Conservation (phyloP, 345 rosid genomes). For the Sonneratia alba region DNA sequence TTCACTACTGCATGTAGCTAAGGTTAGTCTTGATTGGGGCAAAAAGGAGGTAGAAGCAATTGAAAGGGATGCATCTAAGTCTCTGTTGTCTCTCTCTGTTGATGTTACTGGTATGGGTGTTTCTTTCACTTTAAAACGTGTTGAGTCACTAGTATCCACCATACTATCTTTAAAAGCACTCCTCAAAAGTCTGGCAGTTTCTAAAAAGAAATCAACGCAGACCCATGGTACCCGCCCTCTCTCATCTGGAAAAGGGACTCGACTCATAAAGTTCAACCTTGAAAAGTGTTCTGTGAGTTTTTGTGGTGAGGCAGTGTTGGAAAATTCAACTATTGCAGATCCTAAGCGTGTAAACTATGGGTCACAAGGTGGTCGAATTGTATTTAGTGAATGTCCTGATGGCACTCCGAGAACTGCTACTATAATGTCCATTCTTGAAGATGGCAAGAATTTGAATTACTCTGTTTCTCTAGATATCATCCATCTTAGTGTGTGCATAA, state of each 20-base stretch:
- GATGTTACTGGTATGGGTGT: constrained; percentile 89
- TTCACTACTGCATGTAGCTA: constrained; percentile 77
- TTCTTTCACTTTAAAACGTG: constrained; percentile 61
- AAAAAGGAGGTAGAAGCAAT: constrained; percentile 56
- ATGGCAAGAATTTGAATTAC: constrained; percentile 51
- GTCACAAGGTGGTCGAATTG: constrained; percentile 84
- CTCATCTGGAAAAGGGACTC: constrained; percentile 71
- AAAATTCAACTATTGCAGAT: constrained; percentile 55
- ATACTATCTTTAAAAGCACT: constrained; percentile 65
- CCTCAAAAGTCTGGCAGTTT: constrained; percentile 47
- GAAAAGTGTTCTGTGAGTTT: constrained; percentile 70
- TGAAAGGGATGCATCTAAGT: constrained; percentile 47
- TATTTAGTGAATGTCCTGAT: constrained; percentile 57
- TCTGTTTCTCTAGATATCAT: constrained; percentile 65
- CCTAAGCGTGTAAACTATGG: constrained; percentile 98
- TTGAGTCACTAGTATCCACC: constrained; percentile 61
- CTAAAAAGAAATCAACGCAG: constrained; percentile 39
- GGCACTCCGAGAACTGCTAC: constrained; percentile 73
- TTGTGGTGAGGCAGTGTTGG: constrained; percentile 59
- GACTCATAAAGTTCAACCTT: constrained; percentile 61
- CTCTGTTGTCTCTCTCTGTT: constrained; percentile 64
- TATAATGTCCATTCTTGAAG: constrained; percentile 44
- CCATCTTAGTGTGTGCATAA: constrained; percentile 58
- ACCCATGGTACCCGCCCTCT: constrained; percentile 39
- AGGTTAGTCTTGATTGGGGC: constrained; percentile 91